A percentile compares a stretch with the other conserved stretches of the same genome.
Conservation (phyloP, 2,329 filamentous ascomycete genomes). For the Coleophoma cylindrospora region DNA sequence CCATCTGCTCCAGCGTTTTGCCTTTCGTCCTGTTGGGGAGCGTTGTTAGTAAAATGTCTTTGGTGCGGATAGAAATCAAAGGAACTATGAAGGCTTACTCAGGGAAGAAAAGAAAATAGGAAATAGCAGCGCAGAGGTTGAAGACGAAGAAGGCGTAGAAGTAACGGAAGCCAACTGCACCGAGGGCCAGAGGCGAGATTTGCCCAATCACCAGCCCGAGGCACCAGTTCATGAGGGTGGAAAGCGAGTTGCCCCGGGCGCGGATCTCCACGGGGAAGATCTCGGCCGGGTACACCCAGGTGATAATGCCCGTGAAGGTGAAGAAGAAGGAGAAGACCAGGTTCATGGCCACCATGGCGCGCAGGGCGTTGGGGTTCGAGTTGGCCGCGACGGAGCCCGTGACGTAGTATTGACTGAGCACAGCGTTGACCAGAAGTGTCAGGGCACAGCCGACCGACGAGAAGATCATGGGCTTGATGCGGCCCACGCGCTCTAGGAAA, state of each 20-base stretch:
- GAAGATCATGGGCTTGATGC: slow-evolving; percentile 31
- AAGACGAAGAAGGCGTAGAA: slow-evolving; percentile 42
- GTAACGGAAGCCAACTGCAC: slow-evolving; percentile 43
- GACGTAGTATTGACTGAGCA: slow-evolving; percentile 36
- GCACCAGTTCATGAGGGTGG: slow-evolving; percentile 51
- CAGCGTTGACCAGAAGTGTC: slow-evolving; percentile 47
- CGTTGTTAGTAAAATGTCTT: too few species aligned
- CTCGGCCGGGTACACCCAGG: slow-evolving; percentile 53
- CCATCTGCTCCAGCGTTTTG: neutral
- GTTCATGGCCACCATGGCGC: slow-evolving; percentile 50
- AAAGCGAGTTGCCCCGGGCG: slow-evolving; percentile 58
- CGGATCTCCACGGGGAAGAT: slow-evolving; percentile 55
- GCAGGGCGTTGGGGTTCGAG: slow-evolving; percentile 37
- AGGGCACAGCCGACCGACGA: slow-evolving; percentile 43
- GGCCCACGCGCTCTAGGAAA: slow-evolving; percentile 14
- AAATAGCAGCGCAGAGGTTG: slow-evolving; percentile 32
- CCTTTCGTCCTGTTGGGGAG: neutral
- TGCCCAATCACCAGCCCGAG: slow-evolving; percentile 51
- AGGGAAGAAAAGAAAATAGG: neutral
- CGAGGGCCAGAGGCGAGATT: slow-evolving; percentile 50
- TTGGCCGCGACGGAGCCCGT: neutral
- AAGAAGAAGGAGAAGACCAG: slow-evolving; percentile 41
- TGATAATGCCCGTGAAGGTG: slow-evolving; percentile 48
- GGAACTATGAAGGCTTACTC: neutral
- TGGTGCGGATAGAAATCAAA: too few species aligned